Evolutionary conservation across 2,329 filamentous ascomycete genomes (phyloP), one percentile per base, ranked within the genome.

Genomic region (Scleromitrula shiraiana): DNA sequence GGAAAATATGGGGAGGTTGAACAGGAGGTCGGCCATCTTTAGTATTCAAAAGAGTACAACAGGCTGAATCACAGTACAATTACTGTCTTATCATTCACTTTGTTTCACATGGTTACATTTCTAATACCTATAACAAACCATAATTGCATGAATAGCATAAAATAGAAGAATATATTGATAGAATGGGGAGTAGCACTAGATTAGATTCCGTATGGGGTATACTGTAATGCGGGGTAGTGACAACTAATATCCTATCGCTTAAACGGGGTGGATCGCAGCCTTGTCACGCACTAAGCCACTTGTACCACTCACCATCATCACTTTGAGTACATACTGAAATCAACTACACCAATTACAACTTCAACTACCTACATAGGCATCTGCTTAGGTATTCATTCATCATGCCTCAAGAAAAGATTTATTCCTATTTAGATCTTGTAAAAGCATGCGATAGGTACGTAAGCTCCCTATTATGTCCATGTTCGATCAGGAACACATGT

Each of bases 401-500:
- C n/a, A n/a, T n/a, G n/a, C n/a, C n/a, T n/a, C n/a, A n/a, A n/a
- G n/a, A n/a, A 3, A 42, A 47, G 9, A 36, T 20, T 12, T 30
- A 35, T 20, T 59, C 59, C 24, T 60, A 58, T 33, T 59, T 70
- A n/a, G 60, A 67, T 49, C 61, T 72, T 47, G 62, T 71, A 46
- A 62, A 62, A 41, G 52, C 57, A 10, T 65, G 68, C 30, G 69
- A 72, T 59, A 73, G 68, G 69, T 71, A 60, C n/a, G n/a, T n/a
- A n/a, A n/a, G n/a, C n/a, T n/a, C n/a, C n/a, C n/a, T n/a, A n/a
- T n/a, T n/a, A n/a, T n/a, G n/a, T n/a, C n/a, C n/a, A n/a, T n/a
- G n/a, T n/a, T n/a, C n/a, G n/a, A n/a, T n/a, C n/a, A n/a, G n/a
- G n/a, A n/a, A n/a, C n/a, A n/a, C n/a, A n/a, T n/a, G n/a, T n/a